Evolutionary conservation across 805 yeast species (phyloP).

Genomic region (Myxozyma kluyveri): DNA sequence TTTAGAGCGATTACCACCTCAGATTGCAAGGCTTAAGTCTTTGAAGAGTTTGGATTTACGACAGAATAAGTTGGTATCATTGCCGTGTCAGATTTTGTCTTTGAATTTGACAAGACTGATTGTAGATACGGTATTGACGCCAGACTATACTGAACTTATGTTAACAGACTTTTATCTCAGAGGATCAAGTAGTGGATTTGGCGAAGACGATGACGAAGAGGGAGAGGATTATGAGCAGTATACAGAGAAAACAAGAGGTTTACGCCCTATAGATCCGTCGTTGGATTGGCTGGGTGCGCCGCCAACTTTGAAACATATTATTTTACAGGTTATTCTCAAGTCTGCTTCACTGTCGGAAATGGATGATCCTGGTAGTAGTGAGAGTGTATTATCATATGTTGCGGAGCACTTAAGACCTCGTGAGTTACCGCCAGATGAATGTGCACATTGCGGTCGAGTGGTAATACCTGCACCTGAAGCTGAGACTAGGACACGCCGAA

Average conservation of each 20-base stretch:
- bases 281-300: slow-evolving; percentile 18
- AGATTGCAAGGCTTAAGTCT: slow-evolving; percentile 16
- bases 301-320: slow-evolving; percentile 17
- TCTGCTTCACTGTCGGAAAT: slow-evolving; percentile 19
- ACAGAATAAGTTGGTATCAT: slow-evolving; percentile 12
- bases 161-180: slow-evolving; percentile 21
- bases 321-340: slow-evolving; percentile 7
- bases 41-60: slow-evolving; percentile 18
- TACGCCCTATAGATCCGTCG: neutral
- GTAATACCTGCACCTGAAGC: slow-evolving; percentile 3
- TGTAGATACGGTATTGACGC: slow-evolving; percentile 17
- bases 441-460: slow-evolving; percentile 17
- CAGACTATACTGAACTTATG: slow-evolving; percentile 21
- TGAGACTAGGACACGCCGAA: neutral
- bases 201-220: neutral
- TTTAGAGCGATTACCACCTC: slow-evolving; percentile 22
- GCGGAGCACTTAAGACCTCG: slow-evolving; percentile 20
- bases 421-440: slow-evolving; percentile 20
- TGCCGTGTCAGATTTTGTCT: slow-evolving; percentile 17
- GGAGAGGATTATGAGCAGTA: neutral
- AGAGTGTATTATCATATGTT: slow-evolving; percentile 7
- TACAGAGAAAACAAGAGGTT: neutral
- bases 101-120: slow-evolving; percentile 20
- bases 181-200: neutral
- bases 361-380: slow-evolving; percentile 6